phyloP scores from a whole-genome alignment of 2,329 filamentous ascomycete genomes.

The Xylaria digitata region DNA sequence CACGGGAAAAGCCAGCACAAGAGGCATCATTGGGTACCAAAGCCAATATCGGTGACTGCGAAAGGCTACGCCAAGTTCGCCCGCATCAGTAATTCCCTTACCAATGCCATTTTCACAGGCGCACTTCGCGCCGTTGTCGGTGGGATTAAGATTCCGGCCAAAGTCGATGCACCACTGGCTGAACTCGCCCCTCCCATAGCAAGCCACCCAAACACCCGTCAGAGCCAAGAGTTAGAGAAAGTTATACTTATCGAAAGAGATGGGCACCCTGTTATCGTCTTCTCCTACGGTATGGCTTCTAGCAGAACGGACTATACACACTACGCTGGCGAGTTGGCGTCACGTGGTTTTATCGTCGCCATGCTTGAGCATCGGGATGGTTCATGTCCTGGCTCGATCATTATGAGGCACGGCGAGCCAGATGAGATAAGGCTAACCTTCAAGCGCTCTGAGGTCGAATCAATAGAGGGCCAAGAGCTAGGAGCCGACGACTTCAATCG shows the following conservation, averaged over 20 bases:
- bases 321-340: constrained; percentile 62
- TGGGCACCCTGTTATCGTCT: constrained; percentile 59
- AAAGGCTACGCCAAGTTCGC: constrained; percentile 61
- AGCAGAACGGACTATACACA: constrained; percentile 64
- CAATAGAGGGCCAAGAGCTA: constrained; percentile 42
- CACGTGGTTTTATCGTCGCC: constrained; percentile 61
- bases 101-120: constrained; percentile 57
- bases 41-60: constrained; percentile 57
- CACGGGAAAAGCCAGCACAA: constrained; percentile 43
- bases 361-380: constrained; percentile 65
- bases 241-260: constrained; percentile 38
- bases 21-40: constrained; percentile 59
- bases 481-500: constrained; percentile 54
- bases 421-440: constrained; percentile 53
- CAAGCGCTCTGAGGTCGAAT: constrained; percentile 53
- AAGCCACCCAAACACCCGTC: constrained; percentile 41
- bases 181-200: constrained; percentile 37
- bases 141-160: constrained; percentile 59
- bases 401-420: constrained; percentile 50
- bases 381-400: constrained; percentile 59
- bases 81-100: constrained; percentile 57
- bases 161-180: constrained; percentile 58
- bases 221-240: constrained; percentile 42
- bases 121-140: constrained; percentile 57
- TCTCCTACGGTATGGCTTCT: constrained; percentile 64